These are phyloP conservation scores for Solanum arcanum DNA, from an alignment of 257 asterid genomes.

Conservation along the genomic window DNA sequence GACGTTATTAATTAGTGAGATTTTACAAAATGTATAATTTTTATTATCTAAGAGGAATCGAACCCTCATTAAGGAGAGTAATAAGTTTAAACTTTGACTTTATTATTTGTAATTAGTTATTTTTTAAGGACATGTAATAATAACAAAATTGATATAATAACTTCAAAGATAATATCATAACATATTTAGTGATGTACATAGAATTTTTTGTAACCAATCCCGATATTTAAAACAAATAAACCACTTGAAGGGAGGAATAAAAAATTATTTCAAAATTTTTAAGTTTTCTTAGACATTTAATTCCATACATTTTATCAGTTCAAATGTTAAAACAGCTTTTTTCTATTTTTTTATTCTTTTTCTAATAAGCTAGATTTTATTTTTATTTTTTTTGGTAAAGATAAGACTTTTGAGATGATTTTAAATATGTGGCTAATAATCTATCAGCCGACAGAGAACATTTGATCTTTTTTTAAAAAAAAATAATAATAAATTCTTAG, in stretches of 20 bases:
- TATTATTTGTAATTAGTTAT: neutral
- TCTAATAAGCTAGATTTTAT: neutral
- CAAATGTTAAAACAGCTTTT: neutral
- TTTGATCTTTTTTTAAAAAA: neutral
- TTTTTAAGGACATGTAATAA: neutral
- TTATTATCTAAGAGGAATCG: neutral
- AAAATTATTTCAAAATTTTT: neutral
- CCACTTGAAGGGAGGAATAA: neutral
- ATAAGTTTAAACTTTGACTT: neutral
- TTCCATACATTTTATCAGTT: neutral
- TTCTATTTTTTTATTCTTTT: neutral
- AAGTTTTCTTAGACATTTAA: neutral
- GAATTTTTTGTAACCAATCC: neutral
- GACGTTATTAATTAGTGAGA: too few relatives aligned
- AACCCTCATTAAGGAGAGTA: too few relatives aligned
- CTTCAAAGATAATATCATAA: neutral
- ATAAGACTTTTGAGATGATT: neutral
- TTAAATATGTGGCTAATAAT: neutral
- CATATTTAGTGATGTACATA: neutral
- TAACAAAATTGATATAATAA: neutral
- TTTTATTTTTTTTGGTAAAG: neutral
- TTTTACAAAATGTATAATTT: too few relatives aligned
- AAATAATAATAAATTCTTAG: neutral
- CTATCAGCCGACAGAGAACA: slow-evolving; percentile 1
- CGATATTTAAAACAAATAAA: neutral